Percentiles rank a stretch among this genome's conserved stretches.
Conservation (phyloP, 1,284 basidiomycete species). For the Meira miltonrushii region DNA sequence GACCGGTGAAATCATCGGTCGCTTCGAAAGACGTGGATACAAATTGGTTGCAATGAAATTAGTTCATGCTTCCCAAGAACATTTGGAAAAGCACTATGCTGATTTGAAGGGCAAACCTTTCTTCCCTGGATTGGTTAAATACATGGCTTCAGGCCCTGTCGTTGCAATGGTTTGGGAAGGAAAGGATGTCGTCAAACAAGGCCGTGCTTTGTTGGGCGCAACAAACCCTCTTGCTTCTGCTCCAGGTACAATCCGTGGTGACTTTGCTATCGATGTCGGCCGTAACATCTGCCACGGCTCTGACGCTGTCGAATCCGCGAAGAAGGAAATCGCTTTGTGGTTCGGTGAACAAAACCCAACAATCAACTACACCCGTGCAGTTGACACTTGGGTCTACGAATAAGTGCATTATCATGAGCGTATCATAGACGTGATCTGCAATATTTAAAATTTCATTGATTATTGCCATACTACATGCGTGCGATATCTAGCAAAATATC, state of each 20-base stretch:
- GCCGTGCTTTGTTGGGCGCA: constrained; percentile 88
- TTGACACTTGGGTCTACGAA: constrained; percentile 52
- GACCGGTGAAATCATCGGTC: constrained; percentile 49
- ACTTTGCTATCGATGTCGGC: constrained; percentile 71
- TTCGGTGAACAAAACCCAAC: constrained; percentile 49
- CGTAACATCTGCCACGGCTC: constrained; percentile 64
- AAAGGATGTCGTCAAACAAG: constrained; percentile 61
- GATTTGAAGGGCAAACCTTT: constrained; percentile 53
- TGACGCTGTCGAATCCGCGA: constrained; percentile 58
- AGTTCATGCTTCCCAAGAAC: constrained; percentile 47
- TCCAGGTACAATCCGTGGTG: constrained; percentile 56
- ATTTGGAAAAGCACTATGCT: constrained; percentile 51
- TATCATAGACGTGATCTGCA: no score
- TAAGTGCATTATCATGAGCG: constrained; percentile 15
- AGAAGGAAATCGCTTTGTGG: constrained; percentile 52
- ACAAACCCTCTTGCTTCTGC: constrained; percentile 91
- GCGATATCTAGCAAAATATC: background rate
- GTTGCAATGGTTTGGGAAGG: constrained; percentile 97
- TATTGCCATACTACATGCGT: no score
- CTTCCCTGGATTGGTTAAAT: constrained; percentile 50
- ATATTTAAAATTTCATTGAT: no score
- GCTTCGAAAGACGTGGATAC: constrained; percentile 47
- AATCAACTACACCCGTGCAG: constrained; percentile 43
- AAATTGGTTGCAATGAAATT: constrained; percentile 50
- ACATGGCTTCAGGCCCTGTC: constrained; percentile 84